phyloP scores from a whole-genome alignment of 2,329 filamentous ascomycete species.

The Exophiala alcalophila region DNA sequence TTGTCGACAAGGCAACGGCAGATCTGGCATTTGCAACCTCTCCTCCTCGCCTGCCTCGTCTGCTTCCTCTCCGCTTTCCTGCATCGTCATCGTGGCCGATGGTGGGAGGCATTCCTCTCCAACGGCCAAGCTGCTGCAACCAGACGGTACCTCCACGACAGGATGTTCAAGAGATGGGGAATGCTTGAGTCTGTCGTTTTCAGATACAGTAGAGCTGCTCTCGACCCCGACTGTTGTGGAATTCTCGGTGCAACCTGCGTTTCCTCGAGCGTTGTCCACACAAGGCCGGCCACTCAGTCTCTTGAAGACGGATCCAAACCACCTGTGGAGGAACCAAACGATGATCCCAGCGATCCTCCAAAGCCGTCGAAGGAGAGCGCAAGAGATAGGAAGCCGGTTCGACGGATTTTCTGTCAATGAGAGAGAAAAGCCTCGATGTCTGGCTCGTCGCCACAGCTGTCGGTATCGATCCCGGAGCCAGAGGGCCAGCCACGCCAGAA shows the following conservation, averaged over 20 bases:
- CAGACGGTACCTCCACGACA: no score
- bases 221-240: neutral
- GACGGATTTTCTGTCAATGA: neutral
- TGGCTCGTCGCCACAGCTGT: neutral
- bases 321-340: neutral
- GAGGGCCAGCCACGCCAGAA: neutral
- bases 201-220: no score
- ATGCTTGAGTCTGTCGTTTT: no score
- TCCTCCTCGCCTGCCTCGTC: neutral
- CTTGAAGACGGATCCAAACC: neutral
- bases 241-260: neutral
- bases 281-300: neutral
- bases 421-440: neutral
- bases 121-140: no score
- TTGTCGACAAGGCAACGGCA: constrained; percentile 1
- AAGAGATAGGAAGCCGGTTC: neutral
- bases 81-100: no score
- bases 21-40: neutral
- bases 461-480: neutral
- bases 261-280: neutral
- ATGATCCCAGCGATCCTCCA: neutral
- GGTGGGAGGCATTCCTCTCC: no score
- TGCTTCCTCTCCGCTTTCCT: neutral
- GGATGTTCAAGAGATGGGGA: no score
- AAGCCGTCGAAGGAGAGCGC: neutral